Evolutionary conservation across 305 asterid species (phyloP).

Genomic region (Ruellia speciosa): DNA sequence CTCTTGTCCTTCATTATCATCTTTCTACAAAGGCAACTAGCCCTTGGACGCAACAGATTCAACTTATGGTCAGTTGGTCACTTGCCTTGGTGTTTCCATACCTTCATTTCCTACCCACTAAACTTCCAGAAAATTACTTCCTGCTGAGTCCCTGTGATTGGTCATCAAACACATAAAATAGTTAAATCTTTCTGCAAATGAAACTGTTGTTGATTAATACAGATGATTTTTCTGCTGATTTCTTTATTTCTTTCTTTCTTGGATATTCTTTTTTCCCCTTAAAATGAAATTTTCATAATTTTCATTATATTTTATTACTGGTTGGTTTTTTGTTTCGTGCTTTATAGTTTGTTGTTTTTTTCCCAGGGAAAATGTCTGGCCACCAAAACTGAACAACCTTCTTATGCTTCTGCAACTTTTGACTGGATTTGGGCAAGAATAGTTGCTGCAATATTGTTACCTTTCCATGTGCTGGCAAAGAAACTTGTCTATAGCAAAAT

Average conservation of each 20-base stretch:
- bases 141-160: too few species aligned
- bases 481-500: conserved; percentile 75
- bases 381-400: conserved; percentile 57
- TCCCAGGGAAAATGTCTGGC: conserved; percentile 76
- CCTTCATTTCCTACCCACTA: too few species aligned
- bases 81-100: too few species aligned
- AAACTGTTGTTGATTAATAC: neutral
- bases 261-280: neutral
- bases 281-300: neutral
- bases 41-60: too few species aligned
- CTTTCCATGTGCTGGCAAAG: conserved; percentile 72
- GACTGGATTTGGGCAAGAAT: conserved; percentile 73
- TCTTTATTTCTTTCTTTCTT: neutral
- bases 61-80: too few species aligned
- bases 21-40: too few species aligned
- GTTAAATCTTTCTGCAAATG: too few species aligned
- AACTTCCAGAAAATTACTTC: too few species aligned
- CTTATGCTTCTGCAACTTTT: conserved; percentile 42
- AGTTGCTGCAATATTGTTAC: conserved; percentile 52
- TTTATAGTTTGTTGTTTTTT: conserved; percentile 18
- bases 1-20: too few species aligned
- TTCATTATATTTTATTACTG: conserved; percentile 8
- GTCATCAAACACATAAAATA: too few species aligned
- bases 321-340: conserved; percentile 18
- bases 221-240: neutral